Base-by-base conservation (phyloP, 2,329 filamentous ascomycete species). In the Didymellaceae sp. region DNA sequence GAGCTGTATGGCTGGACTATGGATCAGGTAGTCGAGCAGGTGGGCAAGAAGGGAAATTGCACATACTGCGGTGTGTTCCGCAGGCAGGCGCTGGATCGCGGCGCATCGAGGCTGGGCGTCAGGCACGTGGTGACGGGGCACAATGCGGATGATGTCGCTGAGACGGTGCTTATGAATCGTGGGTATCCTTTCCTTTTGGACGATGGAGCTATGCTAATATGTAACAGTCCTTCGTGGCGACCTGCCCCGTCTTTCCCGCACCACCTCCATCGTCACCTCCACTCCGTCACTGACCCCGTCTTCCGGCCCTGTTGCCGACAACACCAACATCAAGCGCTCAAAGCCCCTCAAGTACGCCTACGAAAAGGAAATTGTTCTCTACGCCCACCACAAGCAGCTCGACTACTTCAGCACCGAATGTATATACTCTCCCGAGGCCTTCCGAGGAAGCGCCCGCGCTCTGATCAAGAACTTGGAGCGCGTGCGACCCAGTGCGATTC, bases 321-420 rank as follows among this genome's bases (percentile, higher is more conserved):
- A 70, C n/a, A 91, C 89, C 52, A 91, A 95, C 54, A 93, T 97
- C 59, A 95, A 96, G 78, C 84, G 94, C 58, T 96, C 90, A 75
- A 99, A 99, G 75, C 94, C 94, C 11, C 81, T 99, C 35, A 97
- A 99, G 74, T 99, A 97, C 72, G 92, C 93, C 1, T 99, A 97
- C 70, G 94, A 99, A 72, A 99, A 99, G 77, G 94, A 99, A 71
- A 99, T 99, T 61, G 94, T 99, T 14, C 81, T 99, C 5, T 99
- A 99, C 70, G 94, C 94, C 5, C 90, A 97, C 70, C 91, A 99
- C 78, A 96, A 94, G 75, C 92, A 92, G 73, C 80, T 99, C 57
- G 92, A 97, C 71, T 99, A 99, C 75, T 99, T 99, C 75, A 96
- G 87, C 66, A 99, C 94, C 0, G 94, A 99, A 75, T 99, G 94